Conservation (phyloP, 2,329 filamentous ascomycete genomes). For the Trichoderma sp. region DNA sequence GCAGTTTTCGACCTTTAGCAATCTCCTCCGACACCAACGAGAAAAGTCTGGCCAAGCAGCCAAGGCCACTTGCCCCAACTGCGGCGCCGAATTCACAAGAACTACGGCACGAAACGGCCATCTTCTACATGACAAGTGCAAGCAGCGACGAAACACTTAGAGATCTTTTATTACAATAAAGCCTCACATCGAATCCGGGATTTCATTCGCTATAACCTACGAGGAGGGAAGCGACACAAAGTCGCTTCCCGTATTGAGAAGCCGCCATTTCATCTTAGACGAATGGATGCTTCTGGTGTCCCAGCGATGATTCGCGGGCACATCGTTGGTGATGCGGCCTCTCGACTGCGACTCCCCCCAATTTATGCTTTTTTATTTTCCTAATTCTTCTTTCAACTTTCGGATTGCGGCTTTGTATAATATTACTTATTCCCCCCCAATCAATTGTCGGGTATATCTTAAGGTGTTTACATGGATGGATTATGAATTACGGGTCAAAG, state of each 20-base stretch:
- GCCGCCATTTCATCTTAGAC: constrained; percentile 2
- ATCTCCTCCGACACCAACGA: constrained; percentile 85
- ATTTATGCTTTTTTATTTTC: not conserved
- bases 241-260: constrained; percentile 13
- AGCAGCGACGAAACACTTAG: constrained; percentile 53
- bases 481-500: constrained; percentile 17
- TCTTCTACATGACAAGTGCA: constrained; percentile 85
- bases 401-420: constrained; percentile 10
- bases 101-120: constrained; percentile 89
- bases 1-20: constrained; percentile 96
- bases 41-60: constrained; percentile 91
- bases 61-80: constrained; percentile 87
- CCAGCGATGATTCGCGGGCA: constrained; percentile 18
- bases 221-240: constrained; percentile 12
- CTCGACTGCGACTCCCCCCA: not conserved
- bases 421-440: not conserved
- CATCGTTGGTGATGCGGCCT: constrained; percentile 19
- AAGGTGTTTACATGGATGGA: constrained; percentile 16
- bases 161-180: constrained; percentile 11
- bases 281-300: constrained; percentile 18
- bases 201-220: constrained; percentile 22
- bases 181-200: constrained; percentile 25
- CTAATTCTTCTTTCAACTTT: not conserved
- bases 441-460: constrained; percentile 1
- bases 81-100: constrained; percentile 89